Base-by-base conservation (phyloP, 2,329 filamentous ascomycete genomes). In the Xylariaceae sp. region DNA sequence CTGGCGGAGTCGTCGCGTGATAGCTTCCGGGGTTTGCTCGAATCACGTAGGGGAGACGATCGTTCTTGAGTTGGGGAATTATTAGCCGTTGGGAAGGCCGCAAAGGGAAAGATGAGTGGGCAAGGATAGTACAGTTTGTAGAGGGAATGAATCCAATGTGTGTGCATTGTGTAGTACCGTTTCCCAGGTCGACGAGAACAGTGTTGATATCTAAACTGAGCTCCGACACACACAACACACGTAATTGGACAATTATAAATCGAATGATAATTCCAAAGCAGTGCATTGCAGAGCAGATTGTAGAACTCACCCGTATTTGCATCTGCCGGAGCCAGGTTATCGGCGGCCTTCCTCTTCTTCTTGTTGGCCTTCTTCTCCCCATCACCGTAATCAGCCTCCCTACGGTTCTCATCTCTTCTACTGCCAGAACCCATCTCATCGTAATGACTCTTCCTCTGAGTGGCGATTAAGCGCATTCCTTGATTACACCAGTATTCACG, bases 261-360 rank as follows among this genome's bases (percentile, higher is more conserved):
- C 5, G 7, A 49, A 23, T 26, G 32, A 14, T 47, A 41, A 37
- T 42, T 20, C 49, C 20, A 20, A 14, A 46, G 32, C 12, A 32
- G 50, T 48, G 40, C 49, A 40, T 45, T 40, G 41, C 23, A 49
- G 9, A 32, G 50, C 48, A 41, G 48, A 40, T 45, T 40, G 41
- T 20, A 49, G 9, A 26, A 65, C 68, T 63, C 56, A 72, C 70
- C 69, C 21, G 52, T 63, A 50, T 67, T 67, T 4, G 63, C 72
- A 59, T 89, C 85, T 57, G 82, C 84, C 7, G 84, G 80, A 56
- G 78, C 78, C 29, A 83, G 75, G 51, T 73, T 79, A 55, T 87
- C 85, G 7, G 83, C 78, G 20, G 88, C 89, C 75, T 91, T 92
- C 71, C 89, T 87, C 77, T 90, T 92, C 80, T 90, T 92, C 62